Evolutionary conservation across 352 stramenopile genomes (phyloP).

Genomic region (Pythium folliculosum): DNA sequence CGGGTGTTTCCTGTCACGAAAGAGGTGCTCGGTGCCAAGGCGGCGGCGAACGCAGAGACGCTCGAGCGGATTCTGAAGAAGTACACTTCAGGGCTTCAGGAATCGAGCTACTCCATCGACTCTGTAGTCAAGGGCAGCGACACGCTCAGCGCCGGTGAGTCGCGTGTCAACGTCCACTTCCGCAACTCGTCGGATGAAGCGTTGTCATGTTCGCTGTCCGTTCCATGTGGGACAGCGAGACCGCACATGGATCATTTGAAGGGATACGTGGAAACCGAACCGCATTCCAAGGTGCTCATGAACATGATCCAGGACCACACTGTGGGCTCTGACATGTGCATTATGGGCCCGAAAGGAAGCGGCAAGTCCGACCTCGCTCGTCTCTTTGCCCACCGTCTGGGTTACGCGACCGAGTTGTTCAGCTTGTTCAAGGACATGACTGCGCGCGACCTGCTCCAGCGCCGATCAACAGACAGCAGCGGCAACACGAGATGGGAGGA

Average conservation of each 20-base stretch:
- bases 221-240: slow-evolving; percentile 47
- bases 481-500: slow-evolving; percentile 93
- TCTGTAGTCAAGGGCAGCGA: slow-evolving; percentile 18
- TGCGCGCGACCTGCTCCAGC: slow-evolving; percentile 90
- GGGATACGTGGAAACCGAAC: slow-evolving; percentile 62
- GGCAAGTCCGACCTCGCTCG: slow-evolving; percentile 79
- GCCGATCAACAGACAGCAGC: slow-evolving; percentile 79
- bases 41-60: slow-evolving; percentile 45
- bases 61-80: slow-evolving; percentile 61
- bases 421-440: slow-evolving; percentile 95
- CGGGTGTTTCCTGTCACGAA: slow-evolving; percentile 64
- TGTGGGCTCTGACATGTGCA: slow-evolving; percentile 72
- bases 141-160: slow-evolving; percentile 21
- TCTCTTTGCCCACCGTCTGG: slow-evolving; percentile 68
- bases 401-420: slow-evolving; percentile 89
- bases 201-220: slow-evolving; percentile 16
- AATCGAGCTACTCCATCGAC: slow-evolving; percentile 40
- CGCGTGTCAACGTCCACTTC: slow-evolving; percentile 16
- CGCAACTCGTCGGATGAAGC: slow-evolving; percentile 10
- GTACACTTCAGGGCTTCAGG: slow-evolving; percentile 32
- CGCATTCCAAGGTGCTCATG: slow-evolving; percentile 48
- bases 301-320: slow-evolving; percentile 84
- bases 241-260: slow-evolving; percentile 32
- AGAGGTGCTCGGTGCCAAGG: slow-evolving; percentile 45
- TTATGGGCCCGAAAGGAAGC: slow-evolving; percentile 81